Evolutionary conservation across 2,329 filamentous ascomycete genomes (phyloP).

Genomic region (Verticillium klebahnii): DNA sequence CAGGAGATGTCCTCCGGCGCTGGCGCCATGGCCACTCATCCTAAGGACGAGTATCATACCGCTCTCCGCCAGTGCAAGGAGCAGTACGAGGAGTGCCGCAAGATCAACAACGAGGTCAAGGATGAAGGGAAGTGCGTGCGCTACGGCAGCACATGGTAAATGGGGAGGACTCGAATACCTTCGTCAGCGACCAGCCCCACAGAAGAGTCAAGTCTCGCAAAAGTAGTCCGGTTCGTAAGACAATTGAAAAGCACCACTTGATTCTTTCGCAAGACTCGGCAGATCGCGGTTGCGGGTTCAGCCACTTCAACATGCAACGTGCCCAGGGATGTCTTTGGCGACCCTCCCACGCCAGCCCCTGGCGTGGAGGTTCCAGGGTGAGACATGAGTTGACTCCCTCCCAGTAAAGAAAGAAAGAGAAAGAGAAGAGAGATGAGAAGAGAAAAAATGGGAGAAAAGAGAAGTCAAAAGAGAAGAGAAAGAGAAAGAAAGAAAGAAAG

Average conservation of each 20-base stretch:
- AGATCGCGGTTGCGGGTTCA: neutral
- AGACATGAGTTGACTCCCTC: neutral
- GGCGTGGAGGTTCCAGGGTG: neutral
- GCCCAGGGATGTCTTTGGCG: neutral
- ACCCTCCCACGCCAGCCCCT: neutral
- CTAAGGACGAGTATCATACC: constrained; percentile 1
- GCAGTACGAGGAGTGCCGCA: constrained; percentile 45
- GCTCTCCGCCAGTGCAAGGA: constrained; percentile 35
- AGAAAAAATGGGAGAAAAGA: constrained; percentile 2
- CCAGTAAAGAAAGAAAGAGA: constrained; percentile 3
- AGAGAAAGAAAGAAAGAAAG: constrained; percentile 4
- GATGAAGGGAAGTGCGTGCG: neutral
- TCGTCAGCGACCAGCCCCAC: neutral
- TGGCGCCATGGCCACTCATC: neutral
- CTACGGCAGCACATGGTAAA: neutral
- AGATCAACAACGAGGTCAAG: constrained; percentile 26
- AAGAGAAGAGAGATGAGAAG: constrained; percentile 1
- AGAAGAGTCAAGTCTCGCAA: neutral
- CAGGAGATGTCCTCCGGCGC: neutral
- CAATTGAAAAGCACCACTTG: neutral
- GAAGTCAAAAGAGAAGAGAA: constrained; percentile 2
- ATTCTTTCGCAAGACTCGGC: neutral
- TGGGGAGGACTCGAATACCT: neutral
- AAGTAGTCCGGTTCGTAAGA: neutral
- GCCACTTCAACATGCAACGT: neutral